Percentiles rank a stretch among this genome's conserved stretches.
Evolutionary conservation across 345 rosid species (phyloP).

Genomic region (Cardamine chenopodiifolia): DNA sequence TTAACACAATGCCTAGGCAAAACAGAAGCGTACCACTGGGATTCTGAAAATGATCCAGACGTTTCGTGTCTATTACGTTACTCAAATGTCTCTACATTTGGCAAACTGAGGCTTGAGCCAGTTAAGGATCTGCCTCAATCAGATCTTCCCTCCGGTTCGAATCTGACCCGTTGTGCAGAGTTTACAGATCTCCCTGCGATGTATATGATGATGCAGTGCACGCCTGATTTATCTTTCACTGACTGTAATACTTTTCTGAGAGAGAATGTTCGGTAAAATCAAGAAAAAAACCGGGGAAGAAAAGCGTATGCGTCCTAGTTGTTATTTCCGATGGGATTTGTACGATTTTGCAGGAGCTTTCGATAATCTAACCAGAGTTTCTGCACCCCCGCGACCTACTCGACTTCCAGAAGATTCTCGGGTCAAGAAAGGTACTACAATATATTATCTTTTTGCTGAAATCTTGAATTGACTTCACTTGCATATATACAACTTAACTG

Average conservation of each 20-base stretch:
- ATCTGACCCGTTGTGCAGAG: slow-evolving; percentile 39
- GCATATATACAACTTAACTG: background rate
- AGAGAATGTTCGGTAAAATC: slow-evolving; percentile 4
- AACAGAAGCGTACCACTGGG: slow-evolving; percentile 46
- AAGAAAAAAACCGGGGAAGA: slow-evolving; percentile 31
- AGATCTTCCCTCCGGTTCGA: background rate
- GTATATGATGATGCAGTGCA: slow-evolving; percentile 56
- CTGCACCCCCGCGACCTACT: slow-evolving; percentile 37
- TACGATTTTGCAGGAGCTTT: slow-evolving; percentile 13
- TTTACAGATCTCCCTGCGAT: slow-evolving; percentile 18
- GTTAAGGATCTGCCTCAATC: background rate
- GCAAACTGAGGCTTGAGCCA: slow-evolving; percentile 39
- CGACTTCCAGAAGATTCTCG: background rate
- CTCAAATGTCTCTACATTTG: slow-evolving; percentile 37
- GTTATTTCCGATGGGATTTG: slow-evolving; percentile 46
- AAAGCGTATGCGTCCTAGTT: slow-evolving; percentile 46
- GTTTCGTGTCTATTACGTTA: slow-evolving; percentile 50
- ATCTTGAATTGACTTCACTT: slow-evolving; percentile 3
- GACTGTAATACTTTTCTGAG: slow-evolving; percentile 48
- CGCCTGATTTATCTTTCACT: slow-evolving; percentile 53
- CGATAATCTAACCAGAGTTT: slow-evolving; percentile 1
- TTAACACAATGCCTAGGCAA: slow-evolving; percentile 42
- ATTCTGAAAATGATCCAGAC: slow-evolving; percentile 2
- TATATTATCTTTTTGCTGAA: too few species aligned
- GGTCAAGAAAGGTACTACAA: slow-evolving; percentile 34